These are phyloP conservation scores for Aspergillus piperis DNA, from an alignment of 2,329 filamentous ascomycete genomes.

Conservation along the genomic window DNA sequence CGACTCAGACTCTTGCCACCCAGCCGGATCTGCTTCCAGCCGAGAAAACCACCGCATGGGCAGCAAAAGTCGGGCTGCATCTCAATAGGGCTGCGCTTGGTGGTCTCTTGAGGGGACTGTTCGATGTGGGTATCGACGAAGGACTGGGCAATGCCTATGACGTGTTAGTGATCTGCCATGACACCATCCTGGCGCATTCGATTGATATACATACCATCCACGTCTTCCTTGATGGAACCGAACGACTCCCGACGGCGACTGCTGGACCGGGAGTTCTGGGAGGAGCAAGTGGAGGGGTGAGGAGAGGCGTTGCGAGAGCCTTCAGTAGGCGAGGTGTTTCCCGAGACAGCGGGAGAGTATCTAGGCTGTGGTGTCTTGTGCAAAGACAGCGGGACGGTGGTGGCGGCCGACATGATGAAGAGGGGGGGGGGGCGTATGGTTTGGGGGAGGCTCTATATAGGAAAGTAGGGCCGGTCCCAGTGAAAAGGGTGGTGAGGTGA, in stretches of 20 bases:
- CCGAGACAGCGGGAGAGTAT: constrained; percentile 23
- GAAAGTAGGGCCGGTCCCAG: constrained; percentile 15
- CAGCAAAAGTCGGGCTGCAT: constrained; percentile 49
- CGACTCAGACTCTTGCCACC: constrained; percentile 47
- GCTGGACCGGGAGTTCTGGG: constrained; percentile 41
- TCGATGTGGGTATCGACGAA: constrained; percentile 44
- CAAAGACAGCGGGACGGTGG: constrained; percentile 23
- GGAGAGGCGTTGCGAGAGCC: constrained; percentile 37
- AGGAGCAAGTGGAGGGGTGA: constrained; percentile 33
- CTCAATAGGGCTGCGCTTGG: constrained; percentile 25
- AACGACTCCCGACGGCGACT: constrained; percentile 44
- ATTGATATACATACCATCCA: constrained; percentile 36
- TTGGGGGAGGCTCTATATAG: constrained; percentile 23
- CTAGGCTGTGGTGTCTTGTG: constrained; percentile 28
- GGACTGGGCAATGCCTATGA: constrained; percentile 45
- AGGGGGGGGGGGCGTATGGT: constrained; percentile 9
- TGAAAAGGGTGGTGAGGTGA: constrained; percentile 5
- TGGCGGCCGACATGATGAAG: constrained; percentile 34
- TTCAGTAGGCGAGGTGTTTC: constrained; percentile 21
- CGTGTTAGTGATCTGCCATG: background rate
- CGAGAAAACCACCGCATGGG: constrained; percentile 47
- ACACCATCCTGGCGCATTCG: background rate
- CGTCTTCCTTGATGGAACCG: constrained; percentile 48
- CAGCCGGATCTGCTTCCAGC: constrained; percentile 49
- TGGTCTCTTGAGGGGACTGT: constrained; percentile 29